Base-by-base conservation (phyloP, 2,329 filamentous ascomycete genomes). In the Bimuria novae-zelandiae region DNA sequence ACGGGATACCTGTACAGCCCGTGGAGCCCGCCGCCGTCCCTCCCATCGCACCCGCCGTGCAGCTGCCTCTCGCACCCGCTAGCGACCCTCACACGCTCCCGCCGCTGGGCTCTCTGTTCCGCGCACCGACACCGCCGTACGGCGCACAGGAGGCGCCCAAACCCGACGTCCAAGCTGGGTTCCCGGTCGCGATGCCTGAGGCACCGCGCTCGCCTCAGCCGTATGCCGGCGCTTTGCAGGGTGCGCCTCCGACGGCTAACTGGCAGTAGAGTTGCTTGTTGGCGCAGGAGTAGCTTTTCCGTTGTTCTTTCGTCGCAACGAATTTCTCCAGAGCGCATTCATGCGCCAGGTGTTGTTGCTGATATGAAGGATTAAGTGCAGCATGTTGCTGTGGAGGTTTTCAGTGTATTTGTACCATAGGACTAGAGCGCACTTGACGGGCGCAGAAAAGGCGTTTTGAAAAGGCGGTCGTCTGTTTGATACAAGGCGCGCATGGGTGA, bases 41-140 rank as follows among this genome's bases (percentile, higher is more conserved):
- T 21, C 17, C 17, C 3, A n/a, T 21, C 14, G 36, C 52, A 21
- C 44, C 49, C 22, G 44, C 16, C 14, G 27, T 27, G 19, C 22
- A 52, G 22, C 32, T 53, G 1, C 50, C 56, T 27, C 55, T 54
- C n/a, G n/a, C n/a, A 1, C 46, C 40, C 7, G n/a, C 17, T 7
- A n/a, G 16, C n/a, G 51, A 61, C 7, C 22, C 54, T 21, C 41
- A 49, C 3, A 40, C 41, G 3, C 45, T 54, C 0, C 56, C 60
- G 3, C 65, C 60, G 21, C 41, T 54, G 1, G 56, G 60, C 0
- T 57, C 55, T 0, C 52, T 63, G 44, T 58, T 64, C 44, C 52
- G 56, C 7, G 63, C 62, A 1, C 67, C 65, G 3, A 65, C 61
- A 1, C 60, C 63, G 2, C 56, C 65, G 1, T 66, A 68, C 49